Conservation (phyloP, 2,329 filamentous ascomycete genomes). For the Diaporthe eres region DNA sequence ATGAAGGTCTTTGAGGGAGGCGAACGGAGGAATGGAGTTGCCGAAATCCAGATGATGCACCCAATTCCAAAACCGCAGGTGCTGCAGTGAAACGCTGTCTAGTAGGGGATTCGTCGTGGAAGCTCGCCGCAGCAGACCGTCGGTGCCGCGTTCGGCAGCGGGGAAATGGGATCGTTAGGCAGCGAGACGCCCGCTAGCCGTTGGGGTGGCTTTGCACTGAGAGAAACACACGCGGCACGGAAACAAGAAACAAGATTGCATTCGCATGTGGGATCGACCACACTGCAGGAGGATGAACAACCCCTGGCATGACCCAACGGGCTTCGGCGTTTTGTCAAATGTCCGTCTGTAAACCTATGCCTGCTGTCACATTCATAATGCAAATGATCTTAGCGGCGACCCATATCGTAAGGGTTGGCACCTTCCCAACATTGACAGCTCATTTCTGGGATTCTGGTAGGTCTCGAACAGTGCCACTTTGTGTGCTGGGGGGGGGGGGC, state of each 20-base stretch:
- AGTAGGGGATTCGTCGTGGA: background rate
- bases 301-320: background rate
- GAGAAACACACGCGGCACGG: background rate
- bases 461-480: background rate
- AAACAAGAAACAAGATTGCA: background rate
- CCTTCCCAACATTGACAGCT: background rate
- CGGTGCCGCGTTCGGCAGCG: conserved; percentile 1
- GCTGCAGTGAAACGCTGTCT: background rate
- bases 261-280: background rate
- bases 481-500: background rate
- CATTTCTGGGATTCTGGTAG: background rate
- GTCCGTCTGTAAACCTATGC: background rate
- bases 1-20: background rate
- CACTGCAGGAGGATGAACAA: background rate
- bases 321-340: conserved; percentile 24
- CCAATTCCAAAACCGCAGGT: background rate
- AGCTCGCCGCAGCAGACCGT: background rate
- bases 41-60: background rate
- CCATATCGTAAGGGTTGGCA: too few species aligned
- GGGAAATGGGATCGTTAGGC: background rate
- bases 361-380: background rate
- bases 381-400: too few species aligned
- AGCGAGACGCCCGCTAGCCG: background rate
- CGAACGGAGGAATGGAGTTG: conserved; percentile 9
- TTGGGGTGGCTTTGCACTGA: background rate